A percentile compares a stretch with the other conserved stretches of the same genome.
phyloP scores from a whole-genome alignment of 2,329 filamentous ascomycete species.

The Ophiostoma perfectum region DNA sequence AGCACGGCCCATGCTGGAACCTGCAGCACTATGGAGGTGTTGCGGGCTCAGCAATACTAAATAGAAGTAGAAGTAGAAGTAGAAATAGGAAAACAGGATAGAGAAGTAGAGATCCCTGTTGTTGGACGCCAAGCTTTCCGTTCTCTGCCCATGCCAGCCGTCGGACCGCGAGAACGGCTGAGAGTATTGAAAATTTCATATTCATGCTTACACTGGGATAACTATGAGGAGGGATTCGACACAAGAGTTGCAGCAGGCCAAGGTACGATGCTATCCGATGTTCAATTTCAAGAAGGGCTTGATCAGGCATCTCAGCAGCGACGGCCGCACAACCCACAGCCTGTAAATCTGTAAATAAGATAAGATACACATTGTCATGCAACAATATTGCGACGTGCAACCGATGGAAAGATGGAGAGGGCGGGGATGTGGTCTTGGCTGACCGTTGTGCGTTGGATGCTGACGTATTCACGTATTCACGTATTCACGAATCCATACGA shows the following conservation, averaged over 20 bases:
- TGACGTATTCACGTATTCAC: constrained; percentile 4
- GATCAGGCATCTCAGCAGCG: no score
- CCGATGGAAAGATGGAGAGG: neutral
- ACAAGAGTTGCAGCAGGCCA: no score
- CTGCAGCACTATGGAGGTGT: neutral
- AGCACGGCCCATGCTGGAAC: neutral
- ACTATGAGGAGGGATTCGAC: no score
- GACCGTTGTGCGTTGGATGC: constrained; percentile 3
- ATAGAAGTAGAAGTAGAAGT: no score
- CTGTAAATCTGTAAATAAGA: no score
- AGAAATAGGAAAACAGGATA: neutral
- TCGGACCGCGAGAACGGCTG: neutral
- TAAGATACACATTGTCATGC: neutral
- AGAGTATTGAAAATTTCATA: no score
- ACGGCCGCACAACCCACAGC: no score
- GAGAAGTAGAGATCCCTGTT: neutral
- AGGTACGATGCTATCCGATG: no score
- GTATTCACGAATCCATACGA: neutral
- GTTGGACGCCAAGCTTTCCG: neutral
- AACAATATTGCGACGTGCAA: neutral
- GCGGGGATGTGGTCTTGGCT: neutral
- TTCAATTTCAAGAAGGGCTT: no score
- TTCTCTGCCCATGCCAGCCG: neutral
- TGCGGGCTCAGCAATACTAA: no score
- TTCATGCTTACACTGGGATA: no score